These are phyloP conservation scores for Osmozyma mogii DNA, from an alignment of 805 yeast genomes.

Conservation along the genomic window DNA sequence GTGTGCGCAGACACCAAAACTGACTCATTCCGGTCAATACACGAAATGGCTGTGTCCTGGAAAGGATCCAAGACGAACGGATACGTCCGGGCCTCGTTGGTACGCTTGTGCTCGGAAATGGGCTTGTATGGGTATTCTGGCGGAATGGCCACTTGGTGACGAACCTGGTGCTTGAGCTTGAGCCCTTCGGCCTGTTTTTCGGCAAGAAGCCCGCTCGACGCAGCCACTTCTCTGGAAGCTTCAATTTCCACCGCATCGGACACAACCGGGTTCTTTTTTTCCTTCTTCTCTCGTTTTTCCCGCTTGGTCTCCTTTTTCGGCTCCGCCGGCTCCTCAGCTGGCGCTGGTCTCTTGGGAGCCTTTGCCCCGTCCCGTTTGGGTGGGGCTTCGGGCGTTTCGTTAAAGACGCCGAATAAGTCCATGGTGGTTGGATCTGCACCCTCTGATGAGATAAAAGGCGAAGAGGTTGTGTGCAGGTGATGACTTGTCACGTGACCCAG, in stretches of 20 bases:
- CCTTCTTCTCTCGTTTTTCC: constrained; percentile 3
- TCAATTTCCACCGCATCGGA: constrained; percentile 84
- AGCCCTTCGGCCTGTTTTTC: constrained; percentile 33
- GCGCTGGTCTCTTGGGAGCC: background rate
- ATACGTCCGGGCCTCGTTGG: constrained; percentile 75
- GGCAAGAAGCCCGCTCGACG: constrained; percentile 61
- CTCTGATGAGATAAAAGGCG: background rate
- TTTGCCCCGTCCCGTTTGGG: constrained; percentile 11
- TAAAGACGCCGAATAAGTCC: constrained; percentile 53
- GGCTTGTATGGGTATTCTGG: constrained; percentile 85
- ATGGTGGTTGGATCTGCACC: constrained; percentile 6
- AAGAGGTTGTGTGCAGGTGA: background rate
- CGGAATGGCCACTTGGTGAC: constrained; percentile 97
- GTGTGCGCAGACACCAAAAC: constrained; percentile 97
- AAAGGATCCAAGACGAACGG: constrained; percentile 95
- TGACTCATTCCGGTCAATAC: constrained; percentile 90
- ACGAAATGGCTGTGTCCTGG: constrained; percentile 93
- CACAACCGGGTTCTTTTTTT: constrained; percentile 53
- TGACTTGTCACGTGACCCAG: too few relatives aligned
- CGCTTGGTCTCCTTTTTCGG: constrained; percentile 12
- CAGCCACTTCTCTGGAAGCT: constrained; percentile 82
- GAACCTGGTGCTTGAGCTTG: constrained; percentile 82
- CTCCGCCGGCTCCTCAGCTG: background rate
- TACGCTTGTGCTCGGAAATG: constrained; percentile 77
- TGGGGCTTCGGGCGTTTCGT: constrained; percentile 41